Evolutionary conservation across 306 rosid species (phyloP).

Genomic region (Vigna reflexopilosa): DNA sequence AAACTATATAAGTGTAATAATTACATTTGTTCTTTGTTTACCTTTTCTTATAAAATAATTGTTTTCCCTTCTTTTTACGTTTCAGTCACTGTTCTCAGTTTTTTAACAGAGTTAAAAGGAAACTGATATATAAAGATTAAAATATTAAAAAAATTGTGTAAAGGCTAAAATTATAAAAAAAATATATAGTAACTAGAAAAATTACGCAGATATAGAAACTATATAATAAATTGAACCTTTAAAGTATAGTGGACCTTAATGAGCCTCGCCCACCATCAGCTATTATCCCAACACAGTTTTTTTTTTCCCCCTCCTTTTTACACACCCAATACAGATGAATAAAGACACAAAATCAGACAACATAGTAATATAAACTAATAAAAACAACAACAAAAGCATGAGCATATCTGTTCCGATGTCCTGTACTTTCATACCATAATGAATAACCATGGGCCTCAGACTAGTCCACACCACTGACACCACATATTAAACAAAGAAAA

Average conservation of each 20-base stretch:
- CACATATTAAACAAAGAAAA: neutral
- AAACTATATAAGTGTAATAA: neutral
- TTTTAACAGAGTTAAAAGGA: too few species aligned
- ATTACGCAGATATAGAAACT: too few species aligned
- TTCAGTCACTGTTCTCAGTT: too few species aligned
- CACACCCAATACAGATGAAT: neutral
- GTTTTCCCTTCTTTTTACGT: too few species aligned
- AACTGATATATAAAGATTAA: too few species aligned
- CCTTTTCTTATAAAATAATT: too few species aligned
- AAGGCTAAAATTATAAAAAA: too few species aligned
- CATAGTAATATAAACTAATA: neutral
- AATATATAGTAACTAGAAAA: too few species aligned
- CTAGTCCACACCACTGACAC: neutral
- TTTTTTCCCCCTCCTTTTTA: too few species aligned
- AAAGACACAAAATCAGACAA: neutral
- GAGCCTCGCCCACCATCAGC: neutral
- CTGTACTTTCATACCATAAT: neutral
- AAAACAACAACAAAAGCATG: neutral
- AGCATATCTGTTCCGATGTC: conserved; percentile 32
- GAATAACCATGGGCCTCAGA: neutral
- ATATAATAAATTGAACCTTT: neutral
- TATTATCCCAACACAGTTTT: neutral
- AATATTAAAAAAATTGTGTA: too few species aligned
- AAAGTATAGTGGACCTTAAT: neutral
- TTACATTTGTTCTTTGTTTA: too few species aligned